phyloP scores from a whole-genome alignment of 352 stramenopile species.

The Globisporangium splendens region DNA sequence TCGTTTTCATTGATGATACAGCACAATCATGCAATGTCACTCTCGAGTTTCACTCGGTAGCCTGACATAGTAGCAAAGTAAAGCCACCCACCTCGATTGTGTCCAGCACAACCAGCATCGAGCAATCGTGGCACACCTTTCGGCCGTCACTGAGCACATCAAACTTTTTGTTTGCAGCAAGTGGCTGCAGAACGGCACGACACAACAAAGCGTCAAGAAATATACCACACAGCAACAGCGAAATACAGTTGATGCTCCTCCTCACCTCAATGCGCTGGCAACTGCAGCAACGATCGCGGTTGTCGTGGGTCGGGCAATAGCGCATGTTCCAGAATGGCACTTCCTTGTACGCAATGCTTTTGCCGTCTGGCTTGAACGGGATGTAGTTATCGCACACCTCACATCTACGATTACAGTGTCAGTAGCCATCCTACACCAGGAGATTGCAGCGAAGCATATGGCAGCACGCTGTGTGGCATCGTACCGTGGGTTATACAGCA shows the following conservation, averaged over 20 bases:
- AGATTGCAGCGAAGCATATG: background rate
- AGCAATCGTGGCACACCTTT: slow-evolving; percentile 68
- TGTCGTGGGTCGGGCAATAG: slow-evolving; percentile 62
- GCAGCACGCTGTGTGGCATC: slow-evolving; percentile 1
- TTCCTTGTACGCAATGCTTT: slow-evolving; percentile 60
- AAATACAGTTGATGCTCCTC: background rate
- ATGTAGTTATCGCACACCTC: slow-evolving; percentile 62
- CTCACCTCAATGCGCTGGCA: slow-evolving; percentile 66
- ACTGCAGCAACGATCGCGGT: slow-evolving; percentile 61
- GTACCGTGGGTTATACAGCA: slow-evolving; percentile 59
- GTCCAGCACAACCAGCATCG: slow-evolving; percentile 52
- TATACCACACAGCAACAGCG: background rate
- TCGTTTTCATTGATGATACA: background rate
- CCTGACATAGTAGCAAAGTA: too few relatives aligned
- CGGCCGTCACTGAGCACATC: slow-evolving; percentile 54
- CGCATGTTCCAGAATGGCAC: slow-evolving; percentile 66
- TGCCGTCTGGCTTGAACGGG: slow-evolving; percentile 32
- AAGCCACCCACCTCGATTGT: slow-evolving; percentile 39
- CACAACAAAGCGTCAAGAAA: slow-evolving; percentile 15
- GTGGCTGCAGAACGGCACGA: slow-evolving; percentile 16
- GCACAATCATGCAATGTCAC: too few relatives aligned
- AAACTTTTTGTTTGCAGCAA: slow-evolving; percentile 37
- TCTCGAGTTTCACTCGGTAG: too few relatives aligned
- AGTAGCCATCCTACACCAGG: background rate
- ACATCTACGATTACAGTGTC: slow-evolving; percentile 25